phyloP scores from a whole-genome alignment of 768 basidiomycete species.

The Calocera viscosa region DNA sequence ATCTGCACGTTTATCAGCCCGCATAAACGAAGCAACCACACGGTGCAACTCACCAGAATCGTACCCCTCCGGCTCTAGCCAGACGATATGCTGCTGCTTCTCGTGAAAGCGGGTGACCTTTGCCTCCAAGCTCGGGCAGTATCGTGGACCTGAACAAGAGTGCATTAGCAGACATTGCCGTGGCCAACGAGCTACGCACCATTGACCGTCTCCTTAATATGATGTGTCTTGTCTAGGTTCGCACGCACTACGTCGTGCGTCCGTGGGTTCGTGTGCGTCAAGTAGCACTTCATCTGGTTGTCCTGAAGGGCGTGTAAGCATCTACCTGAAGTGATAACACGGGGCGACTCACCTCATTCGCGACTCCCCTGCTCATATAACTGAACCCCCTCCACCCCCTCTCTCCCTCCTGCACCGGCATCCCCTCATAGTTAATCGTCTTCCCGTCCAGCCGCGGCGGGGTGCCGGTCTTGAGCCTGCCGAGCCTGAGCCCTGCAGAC shows the following conservation, averaged over 20 bases:
- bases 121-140: slow-evolving; percentile 82
- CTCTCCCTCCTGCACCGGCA: slow-evolving; percentile 60
- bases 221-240: slow-evolving; percentile 64
- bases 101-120: slow-evolving; percentile 70
- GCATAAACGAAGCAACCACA: too few species aligned
- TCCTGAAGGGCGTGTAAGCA: too few species aligned
- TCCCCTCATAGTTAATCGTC: slow-evolving; percentile 54
- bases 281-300: slow-evolving; percentile 60
- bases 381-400: slow-evolving; percentile 57
- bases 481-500: slow-evolving; percentile 66
- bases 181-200: slow-evolving; percentile 42
- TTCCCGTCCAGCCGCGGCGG: slow-evolving; percentile 63
- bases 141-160: slow-evolving; percentile 82
- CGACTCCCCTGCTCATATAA: slow-evolving; percentile 52
- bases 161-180: too few species aligned
- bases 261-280: slow-evolving; percentile 54
- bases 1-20: slow-evolving; percentile 34
- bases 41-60: slow-evolving; percentile 58
- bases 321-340: too few species aligned
- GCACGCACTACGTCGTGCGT: slow-evolving; percentile 68
- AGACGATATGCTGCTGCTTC: slow-evolving; percentile 59
- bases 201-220: slow-evolving; percentile 81
- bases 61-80: slow-evolving; percentile 88
- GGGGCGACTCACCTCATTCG: slow-evolving; percentile 45
- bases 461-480: slow-evolving; percentile 68